Conservation (phyloP, 352 stramenopile species). For the Aphanomyces stellatus region DNA sequence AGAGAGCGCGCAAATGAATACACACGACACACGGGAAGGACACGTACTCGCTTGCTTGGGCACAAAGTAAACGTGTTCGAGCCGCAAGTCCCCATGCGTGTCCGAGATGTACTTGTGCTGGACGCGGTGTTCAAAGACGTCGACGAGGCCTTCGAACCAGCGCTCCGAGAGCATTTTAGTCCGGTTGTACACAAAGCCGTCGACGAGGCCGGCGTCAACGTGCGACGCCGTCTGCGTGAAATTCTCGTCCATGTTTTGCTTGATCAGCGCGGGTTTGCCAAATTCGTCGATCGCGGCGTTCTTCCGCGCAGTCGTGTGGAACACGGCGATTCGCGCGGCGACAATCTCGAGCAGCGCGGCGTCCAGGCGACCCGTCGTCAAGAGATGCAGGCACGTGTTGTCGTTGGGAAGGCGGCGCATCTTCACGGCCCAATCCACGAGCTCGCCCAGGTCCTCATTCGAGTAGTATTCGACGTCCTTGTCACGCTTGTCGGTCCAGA, state of each 20-base stretch:
- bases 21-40: not conserved
- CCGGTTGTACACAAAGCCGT: slow-evolving; percentile 33
- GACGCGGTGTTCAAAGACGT: slow-evolving; percentile 36
- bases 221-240: slow-evolving; percentile 49
- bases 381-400: slow-evolving; percentile 33
- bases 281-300: slow-evolving; percentile 50
- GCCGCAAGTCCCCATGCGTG: slow-evolving; percentile 51
- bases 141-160: slow-evolving; percentile 34
- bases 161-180: slow-evolving; percentile 46
- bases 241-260: slow-evolving; percentile 63
- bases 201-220: slow-evolving; percentile 36
- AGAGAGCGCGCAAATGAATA: not conserved
- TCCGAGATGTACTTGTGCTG: slow-evolving; percentile 54
- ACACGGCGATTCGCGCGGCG: slow-evolving; percentile 38
- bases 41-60: slow-evolving; percentile 13
- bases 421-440: slow-evolving; percentile 67
- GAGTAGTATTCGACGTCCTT: slow-evolving; percentile 50
- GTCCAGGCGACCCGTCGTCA: slow-evolving; percentile 31
- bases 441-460: slow-evolving; percentile 56
- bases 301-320: slow-evolving; percentile 45
- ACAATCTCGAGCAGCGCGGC: slow-evolving; percentile 33
- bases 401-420: slow-evolving; percentile 57
- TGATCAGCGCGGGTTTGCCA: slow-evolving; percentile 39
- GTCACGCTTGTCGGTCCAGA: slow-evolving; percentile 59
- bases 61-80: slow-evolving; percentile 57